These are phyloP conservation scores for Cordyceps fumosorosea DNA, from an alignment of 2,329 filamentous ascomycete species.

Conservation along the genomic window DNA sequence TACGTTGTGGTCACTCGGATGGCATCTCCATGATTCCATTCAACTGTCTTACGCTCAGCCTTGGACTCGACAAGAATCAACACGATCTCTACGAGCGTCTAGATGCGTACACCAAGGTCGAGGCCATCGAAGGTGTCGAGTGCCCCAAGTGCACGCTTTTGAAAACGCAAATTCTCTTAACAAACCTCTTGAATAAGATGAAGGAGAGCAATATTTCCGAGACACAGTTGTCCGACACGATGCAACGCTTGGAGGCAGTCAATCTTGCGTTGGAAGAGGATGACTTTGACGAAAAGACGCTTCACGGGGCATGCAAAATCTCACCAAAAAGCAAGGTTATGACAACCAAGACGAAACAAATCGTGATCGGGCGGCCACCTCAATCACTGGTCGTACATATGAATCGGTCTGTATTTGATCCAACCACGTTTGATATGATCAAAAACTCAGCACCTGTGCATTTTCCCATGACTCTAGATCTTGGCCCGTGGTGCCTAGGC, in stretches of 20 bases:
- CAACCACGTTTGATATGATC: slow-evolving; percentile 66
- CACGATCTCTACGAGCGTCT: slow-evolving; percentile 74
- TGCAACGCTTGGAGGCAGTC: slow-evolving; percentile 57
- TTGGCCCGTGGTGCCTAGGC: slow-evolving; percentile 81
- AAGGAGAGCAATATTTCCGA: slow-evolving; percentile 31
- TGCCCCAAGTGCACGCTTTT: slow-evolving; percentile 86
- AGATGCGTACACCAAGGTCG: slow-evolving; percentile 77
- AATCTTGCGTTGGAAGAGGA: slow-evolving; percentile 69
- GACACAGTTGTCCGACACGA: slow-evolving; percentile 44
- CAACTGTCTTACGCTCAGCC: slow-evolving; percentile 82
- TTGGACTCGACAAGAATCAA: slow-evolving; percentile 54
- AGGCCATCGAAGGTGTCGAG: slow-evolving; percentile 82
- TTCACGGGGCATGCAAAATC: slow-evolving; percentile 59
- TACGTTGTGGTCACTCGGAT: slow-evolving; percentile 77
- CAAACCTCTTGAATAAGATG: slow-evolving; percentile 37
- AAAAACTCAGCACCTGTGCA: slow-evolving; percentile 78
- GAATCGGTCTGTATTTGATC: slow-evolving; percentile 87
- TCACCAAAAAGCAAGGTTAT: slow-evolving; percentile 60
- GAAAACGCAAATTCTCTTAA: slow-evolving; percentile 43
- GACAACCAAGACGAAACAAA: slow-evolving; percentile 83
- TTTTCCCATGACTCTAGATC: slow-evolving; percentile 68
- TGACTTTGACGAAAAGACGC: slow-evolving; percentile 66
- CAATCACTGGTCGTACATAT: slow-evolving; percentile 78
- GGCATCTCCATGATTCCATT: slow-evolving; percentile 87
- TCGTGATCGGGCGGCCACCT: slow-evolving; percentile 76